phyloP scores from a whole-genome alignment of 2,329 filamentous ascomycete species.

The Talaromyces sp. region DNA sequence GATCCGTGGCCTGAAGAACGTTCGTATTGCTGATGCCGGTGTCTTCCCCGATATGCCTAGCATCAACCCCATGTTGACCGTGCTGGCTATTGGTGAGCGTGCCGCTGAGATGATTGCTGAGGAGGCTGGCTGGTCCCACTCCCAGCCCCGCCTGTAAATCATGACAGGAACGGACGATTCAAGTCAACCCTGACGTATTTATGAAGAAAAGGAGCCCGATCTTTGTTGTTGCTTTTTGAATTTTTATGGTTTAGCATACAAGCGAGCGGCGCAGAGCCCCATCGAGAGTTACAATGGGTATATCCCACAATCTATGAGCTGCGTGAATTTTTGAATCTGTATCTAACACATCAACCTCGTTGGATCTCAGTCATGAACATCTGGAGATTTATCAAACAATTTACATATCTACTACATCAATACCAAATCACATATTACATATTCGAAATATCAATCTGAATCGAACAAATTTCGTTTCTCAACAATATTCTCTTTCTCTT shows the following conservation, averaged over 20 bases:
- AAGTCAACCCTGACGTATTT: constrained; percentile 16
- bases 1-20: constrained; percentile 70
- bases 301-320: neutral
- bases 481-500: too few relatives aligned
- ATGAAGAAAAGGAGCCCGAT: constrained; percentile 15
- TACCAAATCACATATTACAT: too few relatives aligned
- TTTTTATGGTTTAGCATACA: constrained; percentile 24
- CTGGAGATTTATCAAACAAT: neutral
- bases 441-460: too few relatives aligned
- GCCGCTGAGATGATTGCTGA: constrained; percentile 80
- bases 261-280: constrained; percentile 23
- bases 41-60: constrained; percentile 85
- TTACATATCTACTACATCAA: neutral
- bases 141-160: constrained; percentile 57
- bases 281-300: neutral
- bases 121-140: constrained; percentile 67
- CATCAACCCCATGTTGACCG: constrained; percentile 90
- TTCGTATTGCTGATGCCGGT: constrained; percentile 83
- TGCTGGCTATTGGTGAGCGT: constrained; percentile 79
- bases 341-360: neutral
- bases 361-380: too few relatives aligned
- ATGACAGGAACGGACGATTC: neutral
- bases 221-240: constrained; percentile 5
- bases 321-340: neutral
- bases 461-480: too few relatives aligned